Percentiles rank a stretch among this genome's conserved stretches.
These are phyloP conservation scores for Stereocaulon alpinum DNA, from an alignment of 495 filamentous ascomycete species.

Conservation along the genomic window DNA sequence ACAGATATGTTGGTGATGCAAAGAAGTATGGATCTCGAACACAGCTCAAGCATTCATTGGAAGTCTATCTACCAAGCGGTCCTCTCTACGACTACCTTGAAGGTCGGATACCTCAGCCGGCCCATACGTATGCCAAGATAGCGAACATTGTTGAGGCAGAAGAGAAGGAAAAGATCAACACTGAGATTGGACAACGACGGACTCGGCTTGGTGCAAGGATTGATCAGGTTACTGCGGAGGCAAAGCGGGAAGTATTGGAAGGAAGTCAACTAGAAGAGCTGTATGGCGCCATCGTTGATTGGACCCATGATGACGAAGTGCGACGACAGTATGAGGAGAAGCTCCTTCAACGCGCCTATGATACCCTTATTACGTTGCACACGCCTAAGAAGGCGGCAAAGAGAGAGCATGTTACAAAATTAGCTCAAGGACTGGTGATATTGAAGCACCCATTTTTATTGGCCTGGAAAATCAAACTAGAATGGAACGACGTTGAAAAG, in stretches of 20 bases:
- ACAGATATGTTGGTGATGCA: constrained; percentile 65
- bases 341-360: constrained; percentile 68
- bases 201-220: constrained; percentile 79
- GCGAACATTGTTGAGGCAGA: constrained; percentile 78
- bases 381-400: constrained; percentile 55
- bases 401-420: constrained; percentile 54
- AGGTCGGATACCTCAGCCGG: constrained; percentile 71
- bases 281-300: constrained; percentile 77
- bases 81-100: constrained; percentile 74
- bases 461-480: constrained; percentile 81
- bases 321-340: constrained; percentile 85
- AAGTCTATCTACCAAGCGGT: constrained; percentile 63
- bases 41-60: constrained; percentile 64
- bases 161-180: constrained; percentile 85
- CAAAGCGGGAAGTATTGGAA: constrained; percentile 71
- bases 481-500: constrained; percentile 74
- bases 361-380: constrained; percentile 58
- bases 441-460: constrained; percentile 85
- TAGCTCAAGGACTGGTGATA: constrained; percentile 86
- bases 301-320: constrained; percentile 76
- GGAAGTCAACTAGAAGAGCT: constrained; percentile 60
- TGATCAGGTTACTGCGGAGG: constrained; percentile 72
- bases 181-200: constrained; percentile 76
- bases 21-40: constrained; percentile 57
- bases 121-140: constrained; percentile 69